Conservation (phyloP, 192 early-diverging fungal species). For the Entomortierella beljakovae region DNA sequence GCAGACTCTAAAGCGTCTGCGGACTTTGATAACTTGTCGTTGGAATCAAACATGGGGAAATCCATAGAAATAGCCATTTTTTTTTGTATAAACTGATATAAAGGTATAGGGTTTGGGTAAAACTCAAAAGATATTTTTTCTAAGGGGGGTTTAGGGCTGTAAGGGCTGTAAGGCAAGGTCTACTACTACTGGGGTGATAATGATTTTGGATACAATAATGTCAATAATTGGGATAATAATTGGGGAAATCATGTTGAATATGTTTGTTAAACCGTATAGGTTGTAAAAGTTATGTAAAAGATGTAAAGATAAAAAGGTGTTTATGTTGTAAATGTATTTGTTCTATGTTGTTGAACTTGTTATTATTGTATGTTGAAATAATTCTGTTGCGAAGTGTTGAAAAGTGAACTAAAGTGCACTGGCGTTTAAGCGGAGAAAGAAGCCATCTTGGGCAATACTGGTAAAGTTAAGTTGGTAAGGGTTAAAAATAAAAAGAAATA, state of each 20-base stretch:
- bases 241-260: slow-evolving; percentile 48
- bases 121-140: neutral
- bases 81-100: too few relatives aligned
- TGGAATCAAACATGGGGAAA: slow-evolving; percentile 52
- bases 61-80: slow-evolving; percentile 50
- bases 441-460: slow-evolving; percentile 43
- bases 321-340: slow-evolving; percentile 18
- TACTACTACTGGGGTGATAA: slow-evolving; percentile 28
- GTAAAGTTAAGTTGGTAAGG: slow-evolving; percentile 8
- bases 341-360: slow-evolving; percentile 11
- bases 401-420: slow-evolving; percentile 27
- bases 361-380: slow-evolving; percentile 21
- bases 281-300: slow-evolving; percentile 22
- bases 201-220: slow-evolving; percentile 25
- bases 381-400: slow-evolving; percentile 40
- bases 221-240: slow-evolving; percentile 45
- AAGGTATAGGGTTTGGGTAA: slow-evolving; percentile 1
- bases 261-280: slow-evolving; percentile 41
- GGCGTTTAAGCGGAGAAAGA: slow-evolving; percentile 51
- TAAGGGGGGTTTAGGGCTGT: slow-evolving; percentile 41
- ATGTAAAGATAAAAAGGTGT: slow-evolving; percentile 4
- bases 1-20: slow-evolving; percentile 52
- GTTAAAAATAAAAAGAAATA: slow-evolving; percentile 4
- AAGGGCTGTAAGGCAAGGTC: slow-evolving; percentile 36
- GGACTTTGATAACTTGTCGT: slow-evolving; percentile 43